Conservation (phyloP, 2,329 filamentous ascomycete genomes). For the Fusarium burgessii region DNA sequence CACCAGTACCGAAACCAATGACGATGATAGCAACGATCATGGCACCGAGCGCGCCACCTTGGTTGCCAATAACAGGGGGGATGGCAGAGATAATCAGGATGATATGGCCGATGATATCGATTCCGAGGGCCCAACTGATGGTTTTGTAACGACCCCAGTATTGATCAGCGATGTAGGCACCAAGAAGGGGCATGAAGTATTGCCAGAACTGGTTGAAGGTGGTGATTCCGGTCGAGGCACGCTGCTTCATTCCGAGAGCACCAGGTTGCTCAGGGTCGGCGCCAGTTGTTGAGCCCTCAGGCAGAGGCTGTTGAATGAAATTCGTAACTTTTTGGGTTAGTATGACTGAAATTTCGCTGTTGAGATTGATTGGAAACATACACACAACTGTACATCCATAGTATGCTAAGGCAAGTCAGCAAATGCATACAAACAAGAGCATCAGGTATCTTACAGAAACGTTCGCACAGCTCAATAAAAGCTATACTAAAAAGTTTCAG, state of each 20-base stretch:
- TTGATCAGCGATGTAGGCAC: slow-evolving; percentile 63
- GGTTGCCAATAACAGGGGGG: slow-evolving; percentile 68
- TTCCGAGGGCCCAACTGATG: slow-evolving; percentile 70
- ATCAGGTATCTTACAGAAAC: slow-evolving; percentile 60
- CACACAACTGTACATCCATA: slow-evolving; percentile 75
- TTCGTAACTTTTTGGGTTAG: slow-evolving; percentile 61
- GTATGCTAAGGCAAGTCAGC: slow-evolving; percentile 57
- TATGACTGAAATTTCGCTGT: neutral
- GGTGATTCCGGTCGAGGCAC: slow-evolving; percentile 60
- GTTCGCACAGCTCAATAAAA: slow-evolving; percentile 77
- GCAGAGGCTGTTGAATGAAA: slow-evolving; percentile 71
- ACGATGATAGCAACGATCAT: slow-evolving; percentile 70
- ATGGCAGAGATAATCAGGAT: slow-evolving; percentile 75
- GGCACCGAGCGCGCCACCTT: slow-evolving; percentile 67
- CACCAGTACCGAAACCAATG: slow-evolving; percentile 73
- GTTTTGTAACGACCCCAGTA: slow-evolving; percentile 77
- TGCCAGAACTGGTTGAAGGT: slow-evolving; percentile 70
- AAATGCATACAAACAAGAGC: too few relatives aligned
- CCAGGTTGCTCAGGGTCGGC: slow-evolving; percentile 60
- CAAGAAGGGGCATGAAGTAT: slow-evolving; percentile 69
- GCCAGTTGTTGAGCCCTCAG: slow-evolving; percentile 66
- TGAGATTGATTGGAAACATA: slow-evolving; percentile 56
- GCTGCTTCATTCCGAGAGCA: slow-evolving; percentile 69
- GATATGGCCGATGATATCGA: slow-evolving; percentile 74
- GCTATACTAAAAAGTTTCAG: slow-evolving; percentile 72